phyloP scores from a whole-genome alignment of 179 eudicot genomes.

The Carnegiea gigantea region DNA sequence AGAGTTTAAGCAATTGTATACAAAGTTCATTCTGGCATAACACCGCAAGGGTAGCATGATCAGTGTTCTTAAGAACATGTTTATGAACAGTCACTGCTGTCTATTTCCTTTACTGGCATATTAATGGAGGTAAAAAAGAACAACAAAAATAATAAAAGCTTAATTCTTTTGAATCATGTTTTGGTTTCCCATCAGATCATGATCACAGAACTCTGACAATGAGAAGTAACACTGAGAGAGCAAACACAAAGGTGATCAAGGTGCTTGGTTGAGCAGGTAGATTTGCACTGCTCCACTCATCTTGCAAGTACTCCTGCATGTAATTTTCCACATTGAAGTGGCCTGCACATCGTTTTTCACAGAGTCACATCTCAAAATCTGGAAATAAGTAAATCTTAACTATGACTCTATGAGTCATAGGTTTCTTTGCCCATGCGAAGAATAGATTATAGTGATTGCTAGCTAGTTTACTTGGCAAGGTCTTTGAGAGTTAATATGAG shows the following conservation, averaged over 20 bases:
- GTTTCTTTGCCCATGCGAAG: neutral
- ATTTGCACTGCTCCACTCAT: conserved; percentile 34
- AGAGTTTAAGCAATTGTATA: neutral
- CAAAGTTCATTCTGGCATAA: neutral
- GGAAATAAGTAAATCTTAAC: neutral
- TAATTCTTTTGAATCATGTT: neutral
- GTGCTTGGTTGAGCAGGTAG: conserved; percentile 28
- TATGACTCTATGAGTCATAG: neutral
- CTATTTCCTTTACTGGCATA: neutral
- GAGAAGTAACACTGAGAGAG: conserved; percentile 21
- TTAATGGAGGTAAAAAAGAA: neutral
- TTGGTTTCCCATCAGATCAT: neutral
- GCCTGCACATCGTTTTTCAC: conserved; percentile 30
- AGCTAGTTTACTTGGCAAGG: neutral
- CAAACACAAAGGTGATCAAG: conserved; percentile 22
- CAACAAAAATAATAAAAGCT: neutral
- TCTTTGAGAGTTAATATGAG: neutral
- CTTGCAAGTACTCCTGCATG: conserved; percentile 32
- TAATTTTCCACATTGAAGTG: conserved; percentile 45
- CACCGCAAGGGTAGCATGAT: neutral
- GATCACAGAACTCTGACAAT: conserved; percentile 29
- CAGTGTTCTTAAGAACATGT: neutral
- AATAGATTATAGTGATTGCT: neutral
- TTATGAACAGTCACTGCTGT: neutral
- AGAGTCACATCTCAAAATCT: neutral